Evolutionary conservation across 306 rosid species (phyloP).

Genomic region (Citrullus colocynthis): DNA sequence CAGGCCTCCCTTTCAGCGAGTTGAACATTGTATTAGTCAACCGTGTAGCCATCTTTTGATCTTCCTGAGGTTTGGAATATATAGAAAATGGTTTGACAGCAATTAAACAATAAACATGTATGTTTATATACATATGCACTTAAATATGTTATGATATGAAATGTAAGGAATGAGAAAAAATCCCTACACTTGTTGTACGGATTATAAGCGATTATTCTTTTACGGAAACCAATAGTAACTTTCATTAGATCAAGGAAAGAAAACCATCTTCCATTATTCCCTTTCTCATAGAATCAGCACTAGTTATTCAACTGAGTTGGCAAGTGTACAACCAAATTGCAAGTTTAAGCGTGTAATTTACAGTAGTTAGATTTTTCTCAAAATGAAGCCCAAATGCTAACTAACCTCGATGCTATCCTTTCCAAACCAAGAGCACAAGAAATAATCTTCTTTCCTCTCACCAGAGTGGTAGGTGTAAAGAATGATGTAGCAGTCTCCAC

Average conservation of each 20-base stretch:
- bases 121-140: background rate
- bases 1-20: constrained; percentile 97
- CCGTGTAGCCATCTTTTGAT: constrained; percentile 74
- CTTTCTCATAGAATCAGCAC: background rate
- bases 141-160: background rate
- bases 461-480: constrained; percentile 88
- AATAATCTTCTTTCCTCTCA: constrained; percentile 94
- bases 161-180: background rate
- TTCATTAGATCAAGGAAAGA: background rate
- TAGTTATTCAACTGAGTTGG: background rate
- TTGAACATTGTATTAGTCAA: constrained; percentile 81
- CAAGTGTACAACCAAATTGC: background rate
- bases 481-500: constrained; percentile 94
- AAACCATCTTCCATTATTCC: background rate
- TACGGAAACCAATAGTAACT: background rate
- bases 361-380: background rate
- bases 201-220: background rate
- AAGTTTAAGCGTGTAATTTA: background rate
- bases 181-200: background rate
- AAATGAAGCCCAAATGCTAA: constrained; percentile 11
- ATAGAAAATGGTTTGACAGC: background rate
- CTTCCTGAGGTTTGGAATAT: constrained; percentile 51
- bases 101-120: background rate
- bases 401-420: constrained; percentile 83
- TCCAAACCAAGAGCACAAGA: constrained; percentile 93